Evolutionary conservation across 192 early-diverging fungal species (phyloP).

Genomic region (Entomortierella beljakovae): DNA sequence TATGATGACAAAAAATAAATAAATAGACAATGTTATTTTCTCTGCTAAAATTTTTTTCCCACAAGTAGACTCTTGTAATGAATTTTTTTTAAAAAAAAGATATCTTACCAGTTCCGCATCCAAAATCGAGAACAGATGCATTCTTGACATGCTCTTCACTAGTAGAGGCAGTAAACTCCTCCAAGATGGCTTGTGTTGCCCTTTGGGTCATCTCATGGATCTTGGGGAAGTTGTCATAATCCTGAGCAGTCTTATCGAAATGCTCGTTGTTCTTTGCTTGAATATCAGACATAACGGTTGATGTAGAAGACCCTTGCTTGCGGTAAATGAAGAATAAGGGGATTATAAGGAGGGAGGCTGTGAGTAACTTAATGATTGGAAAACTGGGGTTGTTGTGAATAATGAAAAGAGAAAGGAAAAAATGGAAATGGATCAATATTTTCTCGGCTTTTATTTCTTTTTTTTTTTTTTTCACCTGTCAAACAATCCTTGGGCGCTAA

Average conservation of each 20-base stretch:
- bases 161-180: conserved; percentile 18
- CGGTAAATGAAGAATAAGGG: too few relatives aligned
- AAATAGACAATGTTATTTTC: not conserved
- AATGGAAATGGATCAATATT: too few relatives aligned
- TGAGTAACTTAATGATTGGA: too few relatives aligned
- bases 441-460: too few relatives aligned
- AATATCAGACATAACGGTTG: conserved; percentile 10
- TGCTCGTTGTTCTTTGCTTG: conserved; percentile 37
- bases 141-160: conserved; percentile 29
- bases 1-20: not conserved
- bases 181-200: conserved; percentile 10
- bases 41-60: too few relatives aligned
- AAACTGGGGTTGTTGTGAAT: too few relatives aligned
- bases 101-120: conserved; percentile 35
- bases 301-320: too few relatives aligned
- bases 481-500: too few relatives aligned
- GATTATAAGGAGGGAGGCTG: too few relatives aligned
- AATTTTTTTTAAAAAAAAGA: not conserved
- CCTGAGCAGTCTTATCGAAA: conserved; percentile 27
- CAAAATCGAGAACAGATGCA: conserved; percentile 35
- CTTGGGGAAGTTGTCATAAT: conserved; percentile 30
- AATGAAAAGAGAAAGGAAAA: too few relatives aligned
- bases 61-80: not conserved
- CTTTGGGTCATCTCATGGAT: conserved; percentile 15
- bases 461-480: too few relatives aligned